Conservation (phyloP, 2,329 filamentous ascomycete genomes). For the Sclerotinia minor region DNA sequence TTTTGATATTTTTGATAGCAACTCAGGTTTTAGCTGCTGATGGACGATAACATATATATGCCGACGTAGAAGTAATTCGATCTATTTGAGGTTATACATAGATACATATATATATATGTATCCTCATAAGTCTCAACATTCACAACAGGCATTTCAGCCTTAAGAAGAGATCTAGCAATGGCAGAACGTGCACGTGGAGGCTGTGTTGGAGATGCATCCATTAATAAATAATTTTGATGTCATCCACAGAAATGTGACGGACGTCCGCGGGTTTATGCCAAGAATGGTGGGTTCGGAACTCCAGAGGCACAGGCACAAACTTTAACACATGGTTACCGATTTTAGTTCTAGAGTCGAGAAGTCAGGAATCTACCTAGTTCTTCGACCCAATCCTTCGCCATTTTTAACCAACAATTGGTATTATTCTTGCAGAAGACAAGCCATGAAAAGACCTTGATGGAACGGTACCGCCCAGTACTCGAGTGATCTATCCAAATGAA, state of each 20-base stretch:
- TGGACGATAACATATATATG: neutral
- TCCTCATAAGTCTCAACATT: neutral
- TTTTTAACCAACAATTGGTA: neutral
- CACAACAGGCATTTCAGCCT: neutral
- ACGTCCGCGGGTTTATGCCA: too few relatives aligned
- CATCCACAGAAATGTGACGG: too few relatives aligned
- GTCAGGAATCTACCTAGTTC: neutral
- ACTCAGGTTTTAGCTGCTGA: neutral
- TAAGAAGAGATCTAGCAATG: neutral
- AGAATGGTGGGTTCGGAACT: too few relatives aligned
- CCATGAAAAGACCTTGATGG: neutral
- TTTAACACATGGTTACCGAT: neutral
- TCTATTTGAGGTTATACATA: neutral
- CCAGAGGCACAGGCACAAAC: neutral
- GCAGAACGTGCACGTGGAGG: neutral
- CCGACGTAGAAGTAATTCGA: neutral
- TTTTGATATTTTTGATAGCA: neutral
- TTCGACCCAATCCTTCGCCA: constrained; percentile 8
- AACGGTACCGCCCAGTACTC: neutral
- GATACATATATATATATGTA: neutral
- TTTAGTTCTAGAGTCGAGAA: neutral
- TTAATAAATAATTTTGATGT: neutral
- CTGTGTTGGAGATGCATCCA: neutral
- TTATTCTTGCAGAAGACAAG: neutral
- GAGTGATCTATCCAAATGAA: neutral